Evolutionary conservation across 768 basidiomycete genomes (phyloP), one percentile per base, ranked within the genome.

Genomic region (Pholiota conissans): DNA sequence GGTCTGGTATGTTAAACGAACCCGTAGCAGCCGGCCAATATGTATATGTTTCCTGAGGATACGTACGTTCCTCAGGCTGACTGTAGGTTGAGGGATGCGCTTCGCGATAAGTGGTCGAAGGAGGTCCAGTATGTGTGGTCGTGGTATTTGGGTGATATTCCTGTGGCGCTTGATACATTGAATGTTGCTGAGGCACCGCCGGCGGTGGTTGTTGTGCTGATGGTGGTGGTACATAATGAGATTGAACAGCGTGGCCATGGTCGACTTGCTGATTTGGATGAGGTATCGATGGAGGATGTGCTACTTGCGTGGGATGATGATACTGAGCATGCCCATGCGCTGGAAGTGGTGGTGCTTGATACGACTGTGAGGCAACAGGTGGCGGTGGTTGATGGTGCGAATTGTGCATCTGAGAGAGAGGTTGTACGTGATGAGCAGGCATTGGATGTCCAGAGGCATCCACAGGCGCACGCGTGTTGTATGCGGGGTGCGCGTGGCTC

Each of bases 1-100:
- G 67, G 10, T 63, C 65, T 24, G 65, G 62, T 34, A 67, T 67
- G 1, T 64, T 57, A 52, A 73, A 71, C 9, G 63, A 64, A 3
- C 56, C 57, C 10, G 64, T 61, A 3, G 71, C 69, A 18, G 70
- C 67, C 18, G 71, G 64, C 75, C 73, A 75, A 48, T 75, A 73
- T 35, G 68, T 59, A 62, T 61, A 71, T 35, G 60, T 56, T 49
- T 63, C 60, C 59, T 60, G 50, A 24, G 54, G 30, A 35, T 48
- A 55, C 16, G 58, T n/a, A 32, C 13, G n/a, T 24, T 32, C 46
- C 55, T 50, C 22, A 26, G 58, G n/a, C 24, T 35, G 49, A 27
- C 3, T 51, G 35, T 29, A 60, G 52, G 29, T 50, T 55, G 22
- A 61, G 59, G 5, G 65, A 52, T 34, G 59, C 42, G 8, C 49